Evolutionary conservation across 192 early-diverging fungal species (phyloP).

Genomic region (Mortierella alpina): DNA sequence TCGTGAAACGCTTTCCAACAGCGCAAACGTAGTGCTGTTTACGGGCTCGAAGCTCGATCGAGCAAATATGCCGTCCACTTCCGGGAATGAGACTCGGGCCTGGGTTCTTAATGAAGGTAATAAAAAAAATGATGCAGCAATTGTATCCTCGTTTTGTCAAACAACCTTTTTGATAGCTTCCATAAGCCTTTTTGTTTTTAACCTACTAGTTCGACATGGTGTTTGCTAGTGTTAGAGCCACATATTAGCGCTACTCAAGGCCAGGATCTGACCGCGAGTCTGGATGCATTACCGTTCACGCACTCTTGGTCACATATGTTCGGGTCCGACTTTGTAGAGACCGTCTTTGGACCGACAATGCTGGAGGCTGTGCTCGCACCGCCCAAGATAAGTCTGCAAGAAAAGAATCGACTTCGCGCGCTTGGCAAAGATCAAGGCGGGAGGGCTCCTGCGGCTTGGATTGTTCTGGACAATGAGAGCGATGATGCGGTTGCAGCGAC

Average conservation of each 20-base stretch:
- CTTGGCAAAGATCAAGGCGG: conserved; percentile 16
- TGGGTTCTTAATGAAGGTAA: conserved; percentile 23
- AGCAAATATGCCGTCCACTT: conserved; percentile 2
- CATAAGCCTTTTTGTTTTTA: no score
- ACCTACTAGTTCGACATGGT: no score
- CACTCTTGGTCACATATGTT: conserved; percentile 20
- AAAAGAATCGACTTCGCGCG: conserved; percentile 17
- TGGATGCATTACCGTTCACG: conserved; percentile 2
- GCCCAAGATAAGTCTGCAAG: conserved; percentile 9
- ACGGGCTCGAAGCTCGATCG: not conserved
- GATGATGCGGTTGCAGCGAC: not conserved
- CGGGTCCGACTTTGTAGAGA: conserved; percentile 14
- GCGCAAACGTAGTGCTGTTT: conserved; percentile 4
- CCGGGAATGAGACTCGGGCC: not conserved
- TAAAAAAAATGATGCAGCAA: no score
- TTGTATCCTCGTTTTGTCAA: no score
- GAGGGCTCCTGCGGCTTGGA: conserved; percentile 9
- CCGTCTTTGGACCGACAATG: conserved; percentile 2
- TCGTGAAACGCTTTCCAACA: not conserved
- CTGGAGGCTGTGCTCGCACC: conserved; percentile 6
- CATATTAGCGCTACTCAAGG: no score
- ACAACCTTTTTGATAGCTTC: no score
- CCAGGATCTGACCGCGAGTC: not conserved
- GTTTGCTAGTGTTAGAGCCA: no score
- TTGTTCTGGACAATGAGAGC: conserved; percentile 1